Evolutionary conservation across 129 eudicot genomes (phyloP).

Genomic region (Centaurea solstitialis): DNA sequence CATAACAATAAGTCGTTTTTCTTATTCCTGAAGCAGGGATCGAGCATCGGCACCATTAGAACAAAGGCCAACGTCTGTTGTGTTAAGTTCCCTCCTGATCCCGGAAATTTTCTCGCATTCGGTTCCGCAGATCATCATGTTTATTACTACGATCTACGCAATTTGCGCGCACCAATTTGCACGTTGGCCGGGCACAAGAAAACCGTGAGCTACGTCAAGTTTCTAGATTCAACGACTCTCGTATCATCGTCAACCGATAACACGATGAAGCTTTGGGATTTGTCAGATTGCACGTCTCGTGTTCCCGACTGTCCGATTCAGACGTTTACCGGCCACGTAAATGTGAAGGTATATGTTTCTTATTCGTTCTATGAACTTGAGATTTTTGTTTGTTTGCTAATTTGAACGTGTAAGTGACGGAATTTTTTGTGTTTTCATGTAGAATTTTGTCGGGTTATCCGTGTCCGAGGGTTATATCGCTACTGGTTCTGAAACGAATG

Average conservation of each 20-base stretch:
- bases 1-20: conserved; percentile 36
- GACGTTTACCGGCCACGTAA: conserved; percentile 72
- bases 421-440: conserved; percentile 16
- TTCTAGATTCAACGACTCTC: conserved; percentile 75
- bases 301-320: conserved; percentile 72
- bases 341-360: conserved; percentile 53
- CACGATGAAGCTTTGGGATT: conserved; percentile 84
- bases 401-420: background rate
- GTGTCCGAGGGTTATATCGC: conserved; percentile 92
- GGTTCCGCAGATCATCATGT: conserved; percentile 96
- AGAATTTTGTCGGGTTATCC: conserved; percentile 97
- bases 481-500: conserved; percentile 98
- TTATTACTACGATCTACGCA: conserved; percentile 87
- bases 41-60: conserved; percentile 76
- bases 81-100: conserved; percentile 73
- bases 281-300: conserved; percentile 61
- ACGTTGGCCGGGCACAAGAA: conserved; percentile 83
- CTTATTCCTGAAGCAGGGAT: conserved; percentile 68
- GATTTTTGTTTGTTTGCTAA: background rate
- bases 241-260: conserved; percentile 84
- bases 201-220: conserved; percentile 91
- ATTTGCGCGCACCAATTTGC: conserved; percentile 67
- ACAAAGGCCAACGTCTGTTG: conserved; percentile 97
- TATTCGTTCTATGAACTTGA: background rate
- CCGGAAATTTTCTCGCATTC: conserved; percentile 80